A percentile compares a stretch with the other conserved stretches of the same genome.
Evolutionary conservation across 495 filamentous ascomycete genomes (phyloP).

Genomic region (Aspergillus campestris): DNA sequence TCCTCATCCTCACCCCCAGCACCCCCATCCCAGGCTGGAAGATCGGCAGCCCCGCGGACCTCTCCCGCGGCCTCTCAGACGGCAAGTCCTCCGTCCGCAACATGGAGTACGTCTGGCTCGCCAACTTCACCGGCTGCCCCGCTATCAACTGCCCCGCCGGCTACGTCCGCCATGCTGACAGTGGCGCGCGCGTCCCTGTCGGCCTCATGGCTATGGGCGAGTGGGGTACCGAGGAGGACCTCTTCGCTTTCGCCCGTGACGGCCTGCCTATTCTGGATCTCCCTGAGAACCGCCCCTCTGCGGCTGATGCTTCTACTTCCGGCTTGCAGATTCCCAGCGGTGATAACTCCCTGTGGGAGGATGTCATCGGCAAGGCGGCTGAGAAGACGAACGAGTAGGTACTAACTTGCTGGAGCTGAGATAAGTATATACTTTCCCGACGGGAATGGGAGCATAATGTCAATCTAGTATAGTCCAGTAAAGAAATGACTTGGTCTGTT

Average conservation of each 20-base stretch:
- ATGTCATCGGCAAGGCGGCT: slow-evolving; percentile 25
- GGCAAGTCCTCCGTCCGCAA: slow-evolving; percentile 61
- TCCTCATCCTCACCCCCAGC: slow-evolving; percentile 75
- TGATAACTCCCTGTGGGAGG: slow-evolving; percentile 24
- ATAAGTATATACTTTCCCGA: too few species aligned
- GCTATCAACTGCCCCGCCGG: slow-evolving; percentile 72
- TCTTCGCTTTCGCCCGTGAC: slow-evolving; percentile 68
- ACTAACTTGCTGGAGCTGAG: background rate
- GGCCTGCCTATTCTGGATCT: slow-evolving; percentile 47
- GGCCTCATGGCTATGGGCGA: slow-evolving; percentile 87
- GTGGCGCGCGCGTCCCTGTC: slow-evolving; percentile 57
- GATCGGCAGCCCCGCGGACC: slow-evolving; percentile 44
- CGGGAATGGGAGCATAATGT: too few species aligned
- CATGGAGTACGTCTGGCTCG: slow-evolving; percentile 86
- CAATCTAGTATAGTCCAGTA: too few species aligned
- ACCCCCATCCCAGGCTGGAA: slow-evolving; percentile 70
- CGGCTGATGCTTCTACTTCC: background rate
- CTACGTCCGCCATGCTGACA: slow-evolving; percentile 41
- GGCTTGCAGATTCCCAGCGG: slow-evolving; percentile 20
- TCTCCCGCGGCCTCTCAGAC: slow-evolving; percentile 62
- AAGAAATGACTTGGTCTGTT: too few species aligned
- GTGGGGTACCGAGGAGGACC: slow-evolving; percentile 76
- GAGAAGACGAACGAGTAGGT: background rate
- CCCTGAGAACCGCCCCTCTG: slow-evolving; percentile 6
- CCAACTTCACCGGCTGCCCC: slow-evolving; percentile 76